Conservation (phyloP, 805 yeast species). For the Suhomyces sp. region DNA sequence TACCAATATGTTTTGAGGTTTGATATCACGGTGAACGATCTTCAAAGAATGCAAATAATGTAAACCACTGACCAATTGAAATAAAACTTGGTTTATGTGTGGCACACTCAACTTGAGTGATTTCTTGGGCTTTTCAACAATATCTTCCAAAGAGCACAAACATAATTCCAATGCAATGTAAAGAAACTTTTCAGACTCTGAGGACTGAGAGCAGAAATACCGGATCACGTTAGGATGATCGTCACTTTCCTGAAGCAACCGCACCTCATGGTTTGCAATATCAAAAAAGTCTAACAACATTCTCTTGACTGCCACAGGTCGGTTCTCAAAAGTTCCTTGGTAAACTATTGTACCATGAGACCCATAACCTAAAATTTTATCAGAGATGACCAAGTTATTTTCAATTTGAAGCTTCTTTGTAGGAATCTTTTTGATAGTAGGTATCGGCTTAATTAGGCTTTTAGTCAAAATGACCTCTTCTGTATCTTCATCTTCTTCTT, state of each 20-base stretch:
- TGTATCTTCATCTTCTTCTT: constrained; percentile 9
- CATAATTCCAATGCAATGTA: constrained; percentile 94
- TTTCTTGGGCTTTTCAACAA: constrained; percentile 56
- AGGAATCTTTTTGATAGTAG: constrained; percentile 17
- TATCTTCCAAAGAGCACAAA: constrained; percentile 82
- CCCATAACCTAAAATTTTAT: constrained; percentile 86
- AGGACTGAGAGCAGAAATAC: constrained; percentile 89
- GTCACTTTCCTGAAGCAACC: constrained; percentile 86
- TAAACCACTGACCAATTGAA: constrained; percentile 81
- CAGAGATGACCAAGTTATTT: constrained; percentile 61
- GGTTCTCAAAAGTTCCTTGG: constrained; percentile 82
- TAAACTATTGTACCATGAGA: constrained; percentile 96
- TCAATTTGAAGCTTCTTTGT: constrained; percentile 39
- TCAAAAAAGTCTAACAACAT: constrained; percentile 93
- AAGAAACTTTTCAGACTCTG: constrained; percentile 67
- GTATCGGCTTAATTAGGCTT: constrained; percentile 26
- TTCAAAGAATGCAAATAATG: constrained; percentile 85
- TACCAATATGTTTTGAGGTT: constrained; percentile 90
- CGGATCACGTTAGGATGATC: constrained; percentile 95
- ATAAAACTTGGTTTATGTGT: constrained; percentile 54
- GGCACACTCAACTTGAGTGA: constrained; percentile 35
- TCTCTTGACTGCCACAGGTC: constrained; percentile 95
- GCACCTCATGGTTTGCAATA: constrained; percentile 89
- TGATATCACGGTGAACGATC: constrained; percentile 91
- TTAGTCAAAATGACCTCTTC: constrained; percentile 26